A percentile compares a stretch with the other conserved stretches of the same genome.
These are phyloP conservation scores for Dactylellina sp. DNA, from an alignment of 2,329 filamentous ascomycete genomes.

Conservation along the genomic window DNA sequence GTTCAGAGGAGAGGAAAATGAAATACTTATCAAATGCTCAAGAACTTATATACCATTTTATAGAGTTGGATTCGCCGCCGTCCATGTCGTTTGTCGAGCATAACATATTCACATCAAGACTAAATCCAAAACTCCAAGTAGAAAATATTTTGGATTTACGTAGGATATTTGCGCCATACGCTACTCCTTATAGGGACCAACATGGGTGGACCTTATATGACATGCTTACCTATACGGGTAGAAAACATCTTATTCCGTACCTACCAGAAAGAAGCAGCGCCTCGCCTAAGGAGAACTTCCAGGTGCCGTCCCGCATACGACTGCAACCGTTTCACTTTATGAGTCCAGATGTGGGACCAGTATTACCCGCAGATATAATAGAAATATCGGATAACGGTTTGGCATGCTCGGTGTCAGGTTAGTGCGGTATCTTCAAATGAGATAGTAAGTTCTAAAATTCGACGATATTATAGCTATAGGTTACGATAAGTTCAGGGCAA, in stretches of 20 bases:
- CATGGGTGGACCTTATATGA: conserved; percentile 20
- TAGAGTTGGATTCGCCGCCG: not conserved
- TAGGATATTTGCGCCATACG: conserved; percentile 6
- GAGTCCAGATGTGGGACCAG: not conserved
- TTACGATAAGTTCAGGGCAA: too few species aligned
- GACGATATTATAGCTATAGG: too few species aligned
- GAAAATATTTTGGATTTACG: conserved; percentile 7
- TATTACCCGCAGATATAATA: not conserved
- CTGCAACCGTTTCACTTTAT: not conserved
- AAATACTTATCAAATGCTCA: not conserved
- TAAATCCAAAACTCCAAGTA: not conserved
- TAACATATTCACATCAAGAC: not conserved
- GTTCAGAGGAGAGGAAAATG: not conserved
- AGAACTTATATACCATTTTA: conserved; percentile 4
- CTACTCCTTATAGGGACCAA: not conserved
- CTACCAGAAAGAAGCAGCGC: not conserved
- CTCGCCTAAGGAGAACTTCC: not conserved
- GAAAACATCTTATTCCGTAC: not conserved
- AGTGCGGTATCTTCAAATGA: too few species aligned
- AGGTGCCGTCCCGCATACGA: not conserved
- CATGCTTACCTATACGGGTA: not conserved
- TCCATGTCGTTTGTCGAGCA: conserved; percentile 9
- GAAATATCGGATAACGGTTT: not conserved
- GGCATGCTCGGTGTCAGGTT: too few species aligned
- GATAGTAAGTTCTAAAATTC: too few species aligned